Evolutionary conservation across 805 yeast genomes (phyloP), one percentile per base, ranked within the genome.

Genomic region (Debaryomyces hansenii): DNA sequence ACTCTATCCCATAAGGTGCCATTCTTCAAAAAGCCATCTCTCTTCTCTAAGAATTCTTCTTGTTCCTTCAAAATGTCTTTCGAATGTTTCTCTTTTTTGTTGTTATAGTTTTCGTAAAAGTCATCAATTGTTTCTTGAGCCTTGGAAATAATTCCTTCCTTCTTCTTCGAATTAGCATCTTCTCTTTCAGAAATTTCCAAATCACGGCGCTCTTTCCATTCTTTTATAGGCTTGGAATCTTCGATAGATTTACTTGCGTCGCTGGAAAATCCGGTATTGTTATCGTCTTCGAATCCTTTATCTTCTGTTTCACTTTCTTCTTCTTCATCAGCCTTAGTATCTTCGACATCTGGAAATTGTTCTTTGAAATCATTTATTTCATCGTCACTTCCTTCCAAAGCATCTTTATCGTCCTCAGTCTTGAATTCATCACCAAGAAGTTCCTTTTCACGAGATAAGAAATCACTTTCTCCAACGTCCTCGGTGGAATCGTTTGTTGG

Each of bases 51-150:
- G 62, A 85, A 90, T 49, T 79, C 81, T 54, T 80, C 83, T 56
- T 89, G 88, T 55, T 86, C 94, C 42, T 74, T 72, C 62, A 76
- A 74, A 10, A 87, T 84, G 48, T 78, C 77, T 49, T 80, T 83
- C 46, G 84, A 70, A 42, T 83, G 80, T 53, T 78, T 78, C 44
- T 89, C 92, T 66, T 83, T 86, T 72, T 91, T 91, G 61, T 77
- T 74, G 70, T 89, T 90, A 75, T 92, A 92, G 61, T 84, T 85
- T 57, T 89, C 96, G 67, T 92, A 92, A 66, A 92, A 92, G 53
- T 87, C 96, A 64, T 92, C 97, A 59, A 90, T 82, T 44, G 90
- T 84, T 63, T 83, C 82, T 59, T 82, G 80, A 8, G 98, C 98
- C 51, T 85, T 84, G 42, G 80, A 78, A 46, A 85, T 79, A 48